Conservation (phyloP, 176 grass and related monocot genomes). For the Carex cristatella region DNA sequence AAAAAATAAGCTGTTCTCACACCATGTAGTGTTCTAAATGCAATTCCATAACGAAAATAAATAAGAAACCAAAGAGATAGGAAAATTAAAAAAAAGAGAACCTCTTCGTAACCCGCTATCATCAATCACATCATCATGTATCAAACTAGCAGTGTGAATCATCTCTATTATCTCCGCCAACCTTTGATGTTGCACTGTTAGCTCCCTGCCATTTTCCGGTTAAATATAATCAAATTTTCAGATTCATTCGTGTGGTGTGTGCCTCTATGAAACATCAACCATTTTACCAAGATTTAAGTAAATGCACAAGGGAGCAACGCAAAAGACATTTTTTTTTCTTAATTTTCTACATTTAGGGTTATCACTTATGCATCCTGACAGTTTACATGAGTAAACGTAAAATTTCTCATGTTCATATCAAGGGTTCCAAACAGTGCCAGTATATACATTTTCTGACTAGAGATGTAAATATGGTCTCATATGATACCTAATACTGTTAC, state of each 20-base stretch:
- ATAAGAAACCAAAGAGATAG: not conserved
- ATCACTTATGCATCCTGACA: not conserved
- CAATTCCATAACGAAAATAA: not conserved
- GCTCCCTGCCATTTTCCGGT: slow-evolving; percentile 43
- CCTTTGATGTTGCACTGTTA: slow-evolving; percentile 69
- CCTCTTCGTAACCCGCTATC: slow-evolving; percentile 95
- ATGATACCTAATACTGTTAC: not conserved
- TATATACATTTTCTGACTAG: not conserved
- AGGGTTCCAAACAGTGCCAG: not conserved
- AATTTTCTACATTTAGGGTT: not conserved
- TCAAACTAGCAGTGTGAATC: slow-evolving; percentile 98
- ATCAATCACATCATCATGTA: slow-evolving; percentile 96
- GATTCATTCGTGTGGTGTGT: not conserved
- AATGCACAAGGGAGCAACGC: not conserved
- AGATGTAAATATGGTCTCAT: not conserved
- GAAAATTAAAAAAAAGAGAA: not conserved
- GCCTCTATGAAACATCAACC: not conserved
- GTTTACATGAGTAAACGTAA: not conserved
- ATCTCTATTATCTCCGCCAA: slow-evolving; percentile 98
- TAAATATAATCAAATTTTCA: not conserved
- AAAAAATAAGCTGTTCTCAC: not conserved
- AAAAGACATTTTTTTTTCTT: not conserved
- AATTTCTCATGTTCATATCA: not conserved
- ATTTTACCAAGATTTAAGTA: not conserved
- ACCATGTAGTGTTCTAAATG: not conserved